Evolutionary conservation across 2,329 filamentous ascomycete genomes (phyloP).

Genomic region (Trichoderma sp.): DNA sequence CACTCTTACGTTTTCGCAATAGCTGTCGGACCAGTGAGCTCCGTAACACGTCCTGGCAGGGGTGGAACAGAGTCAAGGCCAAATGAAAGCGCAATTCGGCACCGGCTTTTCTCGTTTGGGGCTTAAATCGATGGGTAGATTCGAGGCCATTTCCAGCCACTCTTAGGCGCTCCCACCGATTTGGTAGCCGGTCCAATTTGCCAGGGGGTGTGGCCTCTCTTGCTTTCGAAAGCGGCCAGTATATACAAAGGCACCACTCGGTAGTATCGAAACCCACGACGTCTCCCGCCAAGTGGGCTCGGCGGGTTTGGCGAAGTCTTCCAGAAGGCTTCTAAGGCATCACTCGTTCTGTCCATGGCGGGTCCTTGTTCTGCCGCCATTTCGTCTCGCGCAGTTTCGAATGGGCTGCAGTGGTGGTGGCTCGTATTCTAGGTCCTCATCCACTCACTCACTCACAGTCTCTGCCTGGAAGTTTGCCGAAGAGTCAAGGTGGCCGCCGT

Average conservation of each 20-base stretch:
- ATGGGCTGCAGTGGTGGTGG: background rate
- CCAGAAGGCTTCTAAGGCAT: conserved; percentile 16
- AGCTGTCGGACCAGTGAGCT: conserved; percentile 15
- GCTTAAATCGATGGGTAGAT: conserved; percentile 7
- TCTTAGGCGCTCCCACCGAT: conserved; percentile 23
- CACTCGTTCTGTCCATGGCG: background rate
- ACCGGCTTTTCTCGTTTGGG: background rate
- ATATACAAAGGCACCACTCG: background rate
- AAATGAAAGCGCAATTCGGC: conserved; percentile 10
- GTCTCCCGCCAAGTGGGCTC: conserved; percentile 16
- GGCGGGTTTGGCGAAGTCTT: conserved; percentile 18
- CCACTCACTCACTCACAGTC: background rate
- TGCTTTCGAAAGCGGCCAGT: background rate
- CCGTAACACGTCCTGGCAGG: conserved; percentile 15
- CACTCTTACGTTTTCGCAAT: background rate
- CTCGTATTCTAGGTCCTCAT: conserved; percentile 4
- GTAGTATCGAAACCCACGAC: conserved; percentile 4
- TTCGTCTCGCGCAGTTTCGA: conserved; percentile 1
- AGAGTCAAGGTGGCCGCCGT: background rate
- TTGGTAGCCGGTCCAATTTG: conserved; percentile 19
- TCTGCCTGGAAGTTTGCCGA: background rate
- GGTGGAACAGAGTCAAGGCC: background rate
- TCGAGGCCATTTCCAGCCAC: conserved; percentile 17
- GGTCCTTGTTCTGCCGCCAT: background rate
- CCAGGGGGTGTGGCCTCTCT: conserved; percentile 7